Conservation (phyloP, 2,329 filamentous ascomycete species). For the Botrytis porri region DNA sequence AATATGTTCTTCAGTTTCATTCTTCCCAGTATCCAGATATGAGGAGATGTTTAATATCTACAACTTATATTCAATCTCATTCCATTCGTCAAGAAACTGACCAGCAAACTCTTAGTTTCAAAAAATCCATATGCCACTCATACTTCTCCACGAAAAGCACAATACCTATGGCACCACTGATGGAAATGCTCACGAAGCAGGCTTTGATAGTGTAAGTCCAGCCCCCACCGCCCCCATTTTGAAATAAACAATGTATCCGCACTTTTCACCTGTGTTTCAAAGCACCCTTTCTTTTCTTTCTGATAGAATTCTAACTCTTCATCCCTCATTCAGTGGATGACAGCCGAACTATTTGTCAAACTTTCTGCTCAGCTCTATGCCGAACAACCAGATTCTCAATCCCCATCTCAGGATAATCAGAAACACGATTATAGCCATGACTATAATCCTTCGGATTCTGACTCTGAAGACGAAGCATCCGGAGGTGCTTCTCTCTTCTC, state of each 20-base stretch:
- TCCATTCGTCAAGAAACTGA: neutral
- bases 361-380: conserved; percentile 31
- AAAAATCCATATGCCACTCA: conserved; percentile 42
- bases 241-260: no score
- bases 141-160: conserved; percentile 41
- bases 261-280: neutral
- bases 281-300: neutral
- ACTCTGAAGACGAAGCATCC: conserved; percentile 16
- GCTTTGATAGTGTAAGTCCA: conserved; percentile 51
- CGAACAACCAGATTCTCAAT: conserved; percentile 16
- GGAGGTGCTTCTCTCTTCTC: conserved; percentile 11
- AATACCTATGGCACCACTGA: conserved; percentile 29
- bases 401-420: neutral
- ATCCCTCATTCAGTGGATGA: conserved; percentile 39
- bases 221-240: fast-evolving
- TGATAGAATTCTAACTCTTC: conserved; percentile 29
- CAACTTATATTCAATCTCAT: neutral
- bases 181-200: conserved; percentile 51
- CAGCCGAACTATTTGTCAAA: conserved; percentile 43
- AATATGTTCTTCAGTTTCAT: neutral
- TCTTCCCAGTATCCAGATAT: neutral
- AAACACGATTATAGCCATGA: conserved; percentile 17
- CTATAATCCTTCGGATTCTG: neutral
- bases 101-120: conserved; percentile 32
- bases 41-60: neutral